Percentiles rank a stretch among this genome's conserved stretches.
Conservation (phyloP, 495 filamentous ascomycete species). For the Tuber umbilicatum region DNA sequence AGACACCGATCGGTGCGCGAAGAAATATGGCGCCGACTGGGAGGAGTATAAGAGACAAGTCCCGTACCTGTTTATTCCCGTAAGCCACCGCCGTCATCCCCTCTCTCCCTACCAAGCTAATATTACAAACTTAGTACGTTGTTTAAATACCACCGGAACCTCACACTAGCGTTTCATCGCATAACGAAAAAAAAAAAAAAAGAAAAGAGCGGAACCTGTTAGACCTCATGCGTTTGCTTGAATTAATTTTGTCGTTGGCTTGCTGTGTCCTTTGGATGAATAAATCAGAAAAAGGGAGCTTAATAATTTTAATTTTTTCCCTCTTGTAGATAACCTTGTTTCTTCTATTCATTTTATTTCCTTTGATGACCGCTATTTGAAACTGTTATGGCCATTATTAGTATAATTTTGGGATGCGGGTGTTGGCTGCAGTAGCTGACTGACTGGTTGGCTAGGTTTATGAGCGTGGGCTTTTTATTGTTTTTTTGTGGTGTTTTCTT, state of each 20-base stretch:
- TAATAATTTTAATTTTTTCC: background rate
- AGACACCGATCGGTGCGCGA: conserved; percentile 75
- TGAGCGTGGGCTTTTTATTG: background rate
- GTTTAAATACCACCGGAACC: conserved; percentile 30
- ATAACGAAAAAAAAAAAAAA: background rate
- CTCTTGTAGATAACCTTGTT: background rate
- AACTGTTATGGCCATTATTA: background rate
- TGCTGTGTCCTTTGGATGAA: background rate
- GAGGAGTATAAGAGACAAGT: conserved; percentile 77
- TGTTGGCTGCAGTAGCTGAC: background rate
- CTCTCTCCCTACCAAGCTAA: background rate
- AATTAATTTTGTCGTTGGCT: background rate
- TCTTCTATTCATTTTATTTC: background rate
- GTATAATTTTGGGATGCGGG: background rate
- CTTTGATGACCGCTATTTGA: background rate
- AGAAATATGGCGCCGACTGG: conserved; percentile 92
- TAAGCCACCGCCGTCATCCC: conserved; percentile 48
- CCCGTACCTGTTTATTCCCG: conserved; percentile 93
- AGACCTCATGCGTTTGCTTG: background rate
- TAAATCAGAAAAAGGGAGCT: background rate
- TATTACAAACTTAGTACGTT: conserved; percentile 37
- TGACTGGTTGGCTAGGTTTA: background rate
- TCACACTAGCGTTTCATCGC: background rate
- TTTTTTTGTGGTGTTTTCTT: background rate
- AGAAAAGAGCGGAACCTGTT: too few species aligned